Conservation (phyloP, 2,329 filamentous ascomycete species). For the Aaosphaeria arxii region DNA sequence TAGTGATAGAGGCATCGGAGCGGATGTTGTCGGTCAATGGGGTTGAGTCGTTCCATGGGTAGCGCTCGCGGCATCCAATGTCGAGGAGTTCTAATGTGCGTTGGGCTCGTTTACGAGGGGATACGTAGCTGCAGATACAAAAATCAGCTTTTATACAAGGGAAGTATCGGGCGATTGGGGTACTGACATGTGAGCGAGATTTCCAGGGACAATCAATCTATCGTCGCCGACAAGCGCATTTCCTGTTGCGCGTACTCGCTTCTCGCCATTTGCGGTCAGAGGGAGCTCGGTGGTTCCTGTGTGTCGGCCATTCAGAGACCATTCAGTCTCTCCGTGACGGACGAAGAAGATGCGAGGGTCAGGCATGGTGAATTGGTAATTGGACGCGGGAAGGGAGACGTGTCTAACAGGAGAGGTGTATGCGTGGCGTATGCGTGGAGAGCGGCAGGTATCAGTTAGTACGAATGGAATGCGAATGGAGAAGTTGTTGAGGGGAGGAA, state of each 20-base stretch:
- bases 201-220: constrained; percentile 76
- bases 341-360: constrained; percentile 52
- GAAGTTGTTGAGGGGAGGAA: neutral
- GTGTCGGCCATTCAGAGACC: constrained; percentile 77
- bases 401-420: neutral
- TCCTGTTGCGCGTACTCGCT: constrained; percentile 62
- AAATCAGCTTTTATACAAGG: neutral
- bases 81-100: constrained; percentile 86
- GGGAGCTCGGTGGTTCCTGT: constrained; percentile 85
- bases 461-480: neutral
- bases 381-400: too few species aligned
- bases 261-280: constrained; percentile 71
- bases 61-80: constrained; percentile 63
- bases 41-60: constrained; percentile 63
- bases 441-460: neutral
- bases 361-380: constrained; percentile 26
- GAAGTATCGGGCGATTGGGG: neutral
- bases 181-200: constrained; percentile 76
- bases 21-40: constrained; percentile 17
- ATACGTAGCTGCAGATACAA: constrained; percentile 63
- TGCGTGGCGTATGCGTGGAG: neutral
- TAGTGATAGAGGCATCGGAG: constrained; percentile 44
- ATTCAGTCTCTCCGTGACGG: constrained; percentile 93
- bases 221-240: constrained; percentile 80
- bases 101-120: constrained; percentile 79